Base-by-base conservation (phyloP, 2,329 filamentous ascomycete genomes). In the Truncatella angustata region DNA sequence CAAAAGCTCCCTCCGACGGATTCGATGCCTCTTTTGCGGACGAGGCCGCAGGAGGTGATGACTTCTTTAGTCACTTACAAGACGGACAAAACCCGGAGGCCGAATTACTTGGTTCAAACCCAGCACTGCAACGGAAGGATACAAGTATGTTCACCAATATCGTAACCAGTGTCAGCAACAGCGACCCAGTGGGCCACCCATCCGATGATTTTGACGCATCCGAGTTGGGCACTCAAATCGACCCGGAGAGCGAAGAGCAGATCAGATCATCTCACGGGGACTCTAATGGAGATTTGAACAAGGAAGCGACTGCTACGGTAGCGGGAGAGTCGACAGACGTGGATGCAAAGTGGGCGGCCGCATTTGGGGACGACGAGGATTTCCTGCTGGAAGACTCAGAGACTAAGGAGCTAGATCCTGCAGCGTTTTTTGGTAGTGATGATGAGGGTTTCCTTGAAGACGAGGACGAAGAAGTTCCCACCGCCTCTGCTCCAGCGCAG, bases 261-360 rank as follows among this genome's bases (percentile, higher is more conserved):
- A 54, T 57, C n/a, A n/a, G n/a, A n/a, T n/a, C n/a, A n/a, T n/a
- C n/a, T n/a, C n/a, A n/a, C n/a, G n/a, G n/a, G n/a, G n/a, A n/a
- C n/a, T n/a, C n/a, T n/a, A n/a, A n/a, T n/a, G n/a, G n/a, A n/a
- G n/a, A n/a, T n/a, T n/a, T n/a, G n/a, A n/a, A n/a, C n/a, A n/a
- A n/a, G n/a, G n/a, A n/a, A n/a, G n/a, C n/a, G n/a, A n/a, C n/a
- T n/a, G n/a, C n/a, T n/a, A n/a, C n/a, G n/a, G n/a, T n/a, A 37
- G 46, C 55, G 10, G 57, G 61, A 14, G 59, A 61, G 4, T 73
- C 80, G 5, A 80, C 86, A 37, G 88, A 93, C 63, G 69, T 94
- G 36, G 87, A 88, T 42, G 88, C 88, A 16, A 86, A 90, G 59
- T 96, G 93, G 90, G 83, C 90, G 57, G 87, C 89, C 43, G 89